Evolutionary conservation across 768 basidiomycete species (phyloP).

Genomic region (Rubroboletus satanas): DNA sequence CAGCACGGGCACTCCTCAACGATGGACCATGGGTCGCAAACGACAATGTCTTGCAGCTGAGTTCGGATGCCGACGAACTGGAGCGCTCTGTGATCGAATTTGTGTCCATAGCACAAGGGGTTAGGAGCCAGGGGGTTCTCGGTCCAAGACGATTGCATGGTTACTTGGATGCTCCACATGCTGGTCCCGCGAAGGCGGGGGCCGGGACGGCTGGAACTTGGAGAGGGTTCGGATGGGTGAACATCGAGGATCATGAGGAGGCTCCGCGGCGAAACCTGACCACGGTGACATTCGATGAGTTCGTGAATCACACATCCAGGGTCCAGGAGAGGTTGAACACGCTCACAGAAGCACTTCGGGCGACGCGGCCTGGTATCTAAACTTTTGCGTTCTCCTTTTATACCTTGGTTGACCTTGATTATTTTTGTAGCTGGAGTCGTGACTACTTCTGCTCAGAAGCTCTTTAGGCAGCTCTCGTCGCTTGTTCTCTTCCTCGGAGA

Average conservation of each 20-base stretch:
- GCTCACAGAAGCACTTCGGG: constrained; percentile 19
- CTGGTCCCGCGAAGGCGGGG: constrained; percentile 43
- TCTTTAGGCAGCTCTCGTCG: constrained; percentile 37
- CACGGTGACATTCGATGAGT: constrained; percentile 30
- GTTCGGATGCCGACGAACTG: constrained; percentile 67
- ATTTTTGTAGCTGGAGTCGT: constrained; percentile 20
- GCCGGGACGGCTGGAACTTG: constrained; percentile 50
- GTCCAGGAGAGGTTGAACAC: constrained; percentile 30
- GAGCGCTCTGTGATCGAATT: constrained; percentile 67
- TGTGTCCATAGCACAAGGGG: constrained; percentile 56
- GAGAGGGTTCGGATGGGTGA: constrained; percentile 53
- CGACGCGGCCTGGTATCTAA: constrained; percentile 20
- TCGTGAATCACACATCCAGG: constrained; percentile 24
- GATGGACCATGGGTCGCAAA: constrained; percentile 26
- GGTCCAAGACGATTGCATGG: constrained; percentile 37
- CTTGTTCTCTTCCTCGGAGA: constrained; percentile 43
- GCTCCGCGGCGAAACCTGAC: constrained; percentile 29
- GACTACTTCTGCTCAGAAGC: constrained; percentile 28
- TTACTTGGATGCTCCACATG: constrained; percentile 33
- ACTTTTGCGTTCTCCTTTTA: neutral
- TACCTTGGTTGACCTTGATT: neutral
- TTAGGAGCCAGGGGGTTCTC: constrained; percentile 24
- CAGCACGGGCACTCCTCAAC: constrained; percentile 73
- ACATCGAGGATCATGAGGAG: constrained; percentile 32
- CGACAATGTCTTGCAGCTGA: constrained; percentile 44